phyloP scores from a whole-genome alignment of 2,329 filamentous ascomycete genomes.

The Ramularia endophylla region DNA sequence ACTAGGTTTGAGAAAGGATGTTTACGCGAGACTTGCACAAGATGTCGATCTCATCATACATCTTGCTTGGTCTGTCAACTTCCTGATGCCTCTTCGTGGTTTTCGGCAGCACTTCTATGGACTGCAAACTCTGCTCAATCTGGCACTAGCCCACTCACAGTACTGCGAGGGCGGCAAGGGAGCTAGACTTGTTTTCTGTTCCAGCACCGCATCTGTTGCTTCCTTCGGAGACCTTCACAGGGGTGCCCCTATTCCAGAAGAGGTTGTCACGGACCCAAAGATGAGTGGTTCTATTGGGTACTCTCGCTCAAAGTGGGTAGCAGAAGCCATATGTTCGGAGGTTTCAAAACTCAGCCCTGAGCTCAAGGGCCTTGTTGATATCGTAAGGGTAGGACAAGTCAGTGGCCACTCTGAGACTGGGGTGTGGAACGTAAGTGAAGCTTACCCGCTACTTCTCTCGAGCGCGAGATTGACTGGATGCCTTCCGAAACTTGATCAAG shows the following conservation, averaged over 20 bases:
- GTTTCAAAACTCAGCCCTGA: slow-evolving; percentile 27
- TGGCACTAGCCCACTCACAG: slow-evolving; percentile 32
- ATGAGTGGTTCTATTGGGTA: slow-evolving; percentile 49
- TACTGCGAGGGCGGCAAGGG: slow-evolving; percentile 12
- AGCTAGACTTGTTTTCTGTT: slow-evolving; percentile 46
- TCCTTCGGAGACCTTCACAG: slow-evolving; percentile 31
- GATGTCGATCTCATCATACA: slow-evolving; percentile 53
- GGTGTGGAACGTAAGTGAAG: slow-evolving; percentile 46
- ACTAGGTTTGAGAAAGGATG: slow-evolving; percentile 43
- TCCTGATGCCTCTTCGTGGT: slow-evolving; percentile 50
- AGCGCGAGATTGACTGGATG: slow-evolving; percentile 34
- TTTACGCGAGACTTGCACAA: slow-evolving; percentile 38
- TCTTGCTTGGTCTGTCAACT: slow-evolving; percentile 61
- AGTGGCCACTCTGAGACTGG: slow-evolving; percentile 40
- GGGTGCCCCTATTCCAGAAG: slow-evolving; percentile 36
- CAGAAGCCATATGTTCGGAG: slow-evolving; percentile 47
- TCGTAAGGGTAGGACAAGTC: slow-evolving; percentile 45
- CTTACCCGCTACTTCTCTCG: slow-evolving; percentile 45
- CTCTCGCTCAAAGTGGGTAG: slow-evolving; percentile 53
- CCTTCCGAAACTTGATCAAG: slow-evolving; percentile 36
- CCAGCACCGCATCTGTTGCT: slow-evolving; percentile 39
- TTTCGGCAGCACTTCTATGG: slow-evolving; percentile 49
- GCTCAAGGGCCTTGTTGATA: slow-evolving; percentile 35
- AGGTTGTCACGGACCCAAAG: slow-evolving; percentile 35
- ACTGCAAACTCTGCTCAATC: slow-evolving; percentile 44